Evolutionary conservation across 768 basidiomycete species (phyloP), one percentile per base, ranked within the genome.

Genomic region (Clitopilus hobsonii): DNA sequence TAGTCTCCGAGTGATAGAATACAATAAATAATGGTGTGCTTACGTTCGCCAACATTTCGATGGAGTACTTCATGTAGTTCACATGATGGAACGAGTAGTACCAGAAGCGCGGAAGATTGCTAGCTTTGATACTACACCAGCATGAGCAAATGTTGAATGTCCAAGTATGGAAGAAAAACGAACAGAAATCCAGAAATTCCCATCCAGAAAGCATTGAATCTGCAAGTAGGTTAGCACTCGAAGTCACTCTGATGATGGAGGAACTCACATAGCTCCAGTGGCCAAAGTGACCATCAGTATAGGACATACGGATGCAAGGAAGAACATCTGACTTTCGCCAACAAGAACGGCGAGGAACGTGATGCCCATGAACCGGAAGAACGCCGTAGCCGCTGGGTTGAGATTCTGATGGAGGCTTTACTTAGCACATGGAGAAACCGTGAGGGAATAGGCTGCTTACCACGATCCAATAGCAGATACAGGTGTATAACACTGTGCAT

Each of bases 231-330:
- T 38, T 1, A 24, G 41, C 7, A 30, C 26, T n/a, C 29, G 7
- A 32, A 27, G 26, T 1, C n/a, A 7, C 18, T n/a, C 18, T 14
- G 45, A 45, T 4, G n/a, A 26, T 38, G 16, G 8, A 11, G 55
- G 14, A 2, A 62, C 67, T 54, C 52, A 70, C 69, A 83, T 83
- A 5, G 76, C 72, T 10, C 74, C 70, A 5, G 84, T 71, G 0
- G 83, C 82, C 3, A 86, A 69, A 5, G 83, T 77, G 0, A 82
- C 82, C n/a, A 85, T 81, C 53, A 85, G 84, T 27, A 83, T 75
- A 0, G 84, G 84, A 3, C 84, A 53, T 10, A 77, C 53, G 0
- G 81, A 70, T 0, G 82, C 79, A 27, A 85, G 63, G 13, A 85
- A 62, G 16, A 78, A 61, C 7, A 77, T 74, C 59, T 81, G 81